These are phyloP conservation scores for Apiospora arundinis DNA, from an alignment of 2,329 filamentous ascomycete species.

Conservation along the genomic window DNA sequence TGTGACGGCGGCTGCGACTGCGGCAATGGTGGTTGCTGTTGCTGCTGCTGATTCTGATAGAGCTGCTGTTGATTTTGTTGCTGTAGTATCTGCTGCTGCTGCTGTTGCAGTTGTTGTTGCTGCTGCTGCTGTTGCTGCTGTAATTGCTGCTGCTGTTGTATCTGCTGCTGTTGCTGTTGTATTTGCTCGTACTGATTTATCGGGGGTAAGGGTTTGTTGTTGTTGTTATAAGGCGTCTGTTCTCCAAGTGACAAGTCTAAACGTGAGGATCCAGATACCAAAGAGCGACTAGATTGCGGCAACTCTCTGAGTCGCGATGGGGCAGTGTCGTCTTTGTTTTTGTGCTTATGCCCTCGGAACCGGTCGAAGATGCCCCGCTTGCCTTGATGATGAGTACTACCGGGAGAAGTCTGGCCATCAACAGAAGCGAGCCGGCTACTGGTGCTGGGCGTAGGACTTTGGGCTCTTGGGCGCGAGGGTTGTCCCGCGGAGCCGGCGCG, in stretches of 20 bases:
- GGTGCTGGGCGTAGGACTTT: conserved; percentile 82
- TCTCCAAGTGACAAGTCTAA: conserved; percentile 51
- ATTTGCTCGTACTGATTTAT: conserved; percentile 32
- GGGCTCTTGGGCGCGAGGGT: conserved; percentile 62
- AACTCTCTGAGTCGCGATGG: conserved; percentile 53
- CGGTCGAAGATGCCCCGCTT: conserved; percentile 59
- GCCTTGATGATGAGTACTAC: conserved; percentile 42
- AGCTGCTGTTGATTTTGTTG: background rate
- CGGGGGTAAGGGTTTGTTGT: conserved; percentile 40
- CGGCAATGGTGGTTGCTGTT: background rate
- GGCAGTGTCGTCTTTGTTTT: conserved; percentile 57
- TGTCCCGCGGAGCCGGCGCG: conserved; percentile 50
- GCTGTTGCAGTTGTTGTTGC: conserved; percentile 1
- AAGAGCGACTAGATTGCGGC: conserved; percentile 59
- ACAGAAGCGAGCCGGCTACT: conserved; percentile 61
- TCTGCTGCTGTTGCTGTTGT: conserved; percentile 28
- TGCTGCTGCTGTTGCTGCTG: background rate
- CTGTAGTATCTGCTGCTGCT: background rate
- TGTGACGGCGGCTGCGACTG: background rate
- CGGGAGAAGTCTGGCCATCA: conserved; percentile 66
- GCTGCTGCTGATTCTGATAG: background rate
- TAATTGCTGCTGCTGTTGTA: background rate
- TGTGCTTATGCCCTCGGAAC: conserved; percentile 59
- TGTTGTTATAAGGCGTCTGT: conserved; percentile 45
- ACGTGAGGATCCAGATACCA: conserved; percentile 57